These are phyloP conservation scores for Hypoxylon perforatum DNA, from an alignment of 495 filamentous ascomycete genomes.

Conservation along the genomic window DNA sequence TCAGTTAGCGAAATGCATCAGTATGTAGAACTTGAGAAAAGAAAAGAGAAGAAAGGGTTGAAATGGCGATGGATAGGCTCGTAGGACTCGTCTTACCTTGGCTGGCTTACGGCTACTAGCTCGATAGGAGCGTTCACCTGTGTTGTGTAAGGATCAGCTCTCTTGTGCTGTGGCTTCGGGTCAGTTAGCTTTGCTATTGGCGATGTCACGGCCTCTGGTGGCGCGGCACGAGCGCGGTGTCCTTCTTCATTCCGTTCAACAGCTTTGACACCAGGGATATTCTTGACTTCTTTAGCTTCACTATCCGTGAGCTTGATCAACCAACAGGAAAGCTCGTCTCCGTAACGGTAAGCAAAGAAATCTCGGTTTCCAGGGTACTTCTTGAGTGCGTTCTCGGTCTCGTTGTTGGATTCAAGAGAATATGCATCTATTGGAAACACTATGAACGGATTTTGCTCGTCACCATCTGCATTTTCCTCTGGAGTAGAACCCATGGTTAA, in stretches of 20 bases:
- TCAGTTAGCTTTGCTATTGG: background rate
- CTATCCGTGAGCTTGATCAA: background rate
- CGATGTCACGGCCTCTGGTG: background rate
- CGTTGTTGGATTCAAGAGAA: background rate
- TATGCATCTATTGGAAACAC: background rate
- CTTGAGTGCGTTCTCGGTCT: background rate
- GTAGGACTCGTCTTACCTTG: background rate
- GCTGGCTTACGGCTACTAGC: background rate
- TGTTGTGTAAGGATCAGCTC: background rate
- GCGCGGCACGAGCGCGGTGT: background rate
- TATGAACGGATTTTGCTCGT: background rate
- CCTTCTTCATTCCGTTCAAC: background rate
- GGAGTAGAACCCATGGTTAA: background rate
- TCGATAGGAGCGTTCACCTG: background rate
- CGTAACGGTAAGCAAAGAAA: background rate
- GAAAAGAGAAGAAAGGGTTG: background rate
- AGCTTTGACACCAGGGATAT: background rate
- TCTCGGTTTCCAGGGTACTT: background rate
- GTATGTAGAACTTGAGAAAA: background rate
- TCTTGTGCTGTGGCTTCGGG: conserved; percentile 2
- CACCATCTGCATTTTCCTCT: background rate
- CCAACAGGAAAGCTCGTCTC: background rate
- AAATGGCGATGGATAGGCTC: background rate
- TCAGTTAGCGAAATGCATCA: background rate
- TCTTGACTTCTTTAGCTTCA: background rate